A percentile compares a stretch with the other conserved stretches of the same genome.
phyloP scores from a whole-genome alignment of 805 yeast genomes.

The Candida tammaniensis region DNA sequence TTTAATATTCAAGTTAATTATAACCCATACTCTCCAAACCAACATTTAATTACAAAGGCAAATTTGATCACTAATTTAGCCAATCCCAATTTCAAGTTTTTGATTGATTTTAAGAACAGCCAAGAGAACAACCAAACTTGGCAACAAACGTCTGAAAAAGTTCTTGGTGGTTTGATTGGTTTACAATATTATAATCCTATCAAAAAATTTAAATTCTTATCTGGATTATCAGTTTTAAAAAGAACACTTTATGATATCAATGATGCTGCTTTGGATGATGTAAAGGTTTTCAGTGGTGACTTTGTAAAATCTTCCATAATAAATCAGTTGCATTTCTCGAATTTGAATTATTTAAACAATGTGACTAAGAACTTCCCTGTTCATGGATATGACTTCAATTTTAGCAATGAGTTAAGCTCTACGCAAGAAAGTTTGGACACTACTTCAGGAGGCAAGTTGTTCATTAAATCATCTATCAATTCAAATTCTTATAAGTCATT shows the following conservation, averaged over 20 bases:
- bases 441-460: conserved; percentile 15
- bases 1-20: conserved; percentile 47
- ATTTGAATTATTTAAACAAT: conserved; percentile 19
- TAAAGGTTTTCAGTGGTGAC: conserved; percentile 32
- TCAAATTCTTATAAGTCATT: conserved; percentile 39
- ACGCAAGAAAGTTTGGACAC: conserved; percentile 27
- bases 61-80: conserved; percentile 44
- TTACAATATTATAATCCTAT: conserved; percentile 27
- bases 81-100: conserved; percentile 43
- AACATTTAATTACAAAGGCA: conserved; percentile 44
- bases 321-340: conserved; percentile 21
- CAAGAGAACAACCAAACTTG: conserved; percentile 35
- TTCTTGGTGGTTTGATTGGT: conserved; percentile 52
- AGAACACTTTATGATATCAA: conserved; percentile 52
- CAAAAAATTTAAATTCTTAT: conserved; percentile 22
- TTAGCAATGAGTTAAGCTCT: conserved; percentile 50
- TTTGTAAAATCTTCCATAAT: conserved; percentile 34
- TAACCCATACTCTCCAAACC: conserved; percentile 53
- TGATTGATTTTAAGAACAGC: conserved; percentile 24
- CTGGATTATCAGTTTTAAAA: conserved; percentile 61
- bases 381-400: conserved; percentile 58
- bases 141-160: conserved; percentile 56
- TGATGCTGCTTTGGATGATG: conserved; percentile 50
- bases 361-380: conserved; percentile 35
- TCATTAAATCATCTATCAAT: conserved; percentile 33